These are phyloP conservation scores for Trichoderma aggressivum DNA, from an alignment of 2,329 filamentous ascomycete species.

Conservation along the genomic window DNA sequence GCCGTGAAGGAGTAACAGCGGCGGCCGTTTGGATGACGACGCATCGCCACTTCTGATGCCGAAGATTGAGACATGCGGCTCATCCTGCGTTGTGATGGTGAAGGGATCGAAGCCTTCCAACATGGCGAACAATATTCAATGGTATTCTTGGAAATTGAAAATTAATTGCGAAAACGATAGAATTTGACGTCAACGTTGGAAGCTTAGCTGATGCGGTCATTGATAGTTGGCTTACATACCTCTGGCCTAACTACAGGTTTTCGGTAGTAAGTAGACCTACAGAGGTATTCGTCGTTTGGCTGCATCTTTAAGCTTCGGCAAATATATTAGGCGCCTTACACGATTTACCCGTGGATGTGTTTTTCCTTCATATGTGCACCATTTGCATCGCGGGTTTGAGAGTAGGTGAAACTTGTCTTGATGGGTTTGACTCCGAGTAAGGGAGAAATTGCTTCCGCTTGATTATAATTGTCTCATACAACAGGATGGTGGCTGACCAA, in stretches of 20 bases:
- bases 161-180: not conserved
- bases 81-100: not conserved
- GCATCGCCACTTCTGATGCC: conserved; percentile 1
- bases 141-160: not conserved
- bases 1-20: conserved; percentile 49
- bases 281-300: not conserved
- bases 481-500: not conserved
- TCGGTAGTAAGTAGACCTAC: not conserved
- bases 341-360: not conserved
- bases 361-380: not conserved
- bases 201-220: not conserved
- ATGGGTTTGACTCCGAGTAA: not conserved
- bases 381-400: not conserved
- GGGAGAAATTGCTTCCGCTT: not conserved
- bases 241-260: not conserved
- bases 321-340: not conserved
- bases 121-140: not conserved
- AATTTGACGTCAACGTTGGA: not conserved
- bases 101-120: not conserved
- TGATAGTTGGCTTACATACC: not conserved
- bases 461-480: not conserved
- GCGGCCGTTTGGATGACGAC: conserved; percentile 30
- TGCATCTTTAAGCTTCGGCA: not conserved
- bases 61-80: not conserved
- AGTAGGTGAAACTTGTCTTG: not conserved